Percentiles rank a stretch among this genome's conserved stretches.
phyloP scores from a whole-genome alignment of 306 rosid genomes.

The Begonia masoniana region DNA sequence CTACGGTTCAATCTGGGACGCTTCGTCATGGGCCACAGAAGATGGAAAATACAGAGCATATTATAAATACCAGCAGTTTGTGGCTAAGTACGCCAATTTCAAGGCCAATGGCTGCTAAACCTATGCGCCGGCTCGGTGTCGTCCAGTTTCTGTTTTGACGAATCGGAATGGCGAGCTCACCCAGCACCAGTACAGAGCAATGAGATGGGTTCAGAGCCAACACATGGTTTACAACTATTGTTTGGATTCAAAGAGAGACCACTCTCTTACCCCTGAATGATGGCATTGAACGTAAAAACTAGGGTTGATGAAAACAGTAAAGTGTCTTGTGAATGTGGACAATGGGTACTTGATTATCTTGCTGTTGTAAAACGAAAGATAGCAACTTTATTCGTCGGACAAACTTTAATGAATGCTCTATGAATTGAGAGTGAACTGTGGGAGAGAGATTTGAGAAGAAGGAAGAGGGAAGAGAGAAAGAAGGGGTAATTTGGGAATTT shows the following conservation, averaged over 20 bases:
- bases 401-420: no score
- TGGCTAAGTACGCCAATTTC: constrained; percentile 39
- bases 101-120: constrained; percentile 46
- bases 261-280: background rate
- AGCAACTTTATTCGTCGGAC: no score
- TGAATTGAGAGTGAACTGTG: no score
- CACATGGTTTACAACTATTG: background rate
- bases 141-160: background rate
- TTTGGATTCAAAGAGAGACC: background rate
- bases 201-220: background rate
- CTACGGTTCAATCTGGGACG: constrained; percentile 62
- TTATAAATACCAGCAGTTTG: constrained; percentile 48
- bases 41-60: constrained; percentile 60
- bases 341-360: no score
- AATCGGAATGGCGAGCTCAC: background rate
- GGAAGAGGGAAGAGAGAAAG: no score
- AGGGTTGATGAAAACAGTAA: no score
- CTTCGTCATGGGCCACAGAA: constrained; percentile 15
- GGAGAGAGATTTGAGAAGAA: no score
- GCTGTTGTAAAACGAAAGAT: no score
- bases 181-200: background rate
- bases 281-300: background rate
- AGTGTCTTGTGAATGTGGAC: no score
- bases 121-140: constrained; percentile 19
- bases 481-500: no score